Evolutionary conservation across 352 stramenopile species (phyloP).

Genomic region (Phytophthora sp.): DNA sequence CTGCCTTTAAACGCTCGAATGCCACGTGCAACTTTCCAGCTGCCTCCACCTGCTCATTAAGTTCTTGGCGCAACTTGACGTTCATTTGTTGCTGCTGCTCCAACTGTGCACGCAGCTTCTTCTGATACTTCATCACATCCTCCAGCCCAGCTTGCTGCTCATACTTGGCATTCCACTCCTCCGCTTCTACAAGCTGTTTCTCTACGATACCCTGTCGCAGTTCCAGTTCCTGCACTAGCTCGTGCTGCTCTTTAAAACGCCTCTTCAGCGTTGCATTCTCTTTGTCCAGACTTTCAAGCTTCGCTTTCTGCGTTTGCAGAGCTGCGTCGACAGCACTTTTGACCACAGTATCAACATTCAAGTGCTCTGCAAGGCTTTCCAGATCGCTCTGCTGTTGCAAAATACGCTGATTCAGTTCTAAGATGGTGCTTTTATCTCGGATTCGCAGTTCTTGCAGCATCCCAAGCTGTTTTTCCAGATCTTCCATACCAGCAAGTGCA

Average conservation of each 20-base stretch:
- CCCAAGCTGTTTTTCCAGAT: slow-evolving; percentile 65
- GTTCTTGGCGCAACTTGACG: slow-evolving; percentile 55
- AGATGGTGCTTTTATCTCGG: slow-evolving; percentile 62
- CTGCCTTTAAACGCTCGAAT: slow-evolving; percentile 67
- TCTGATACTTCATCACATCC: slow-evolving; percentile 78
- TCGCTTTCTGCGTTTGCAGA: slow-evolving; percentile 40
- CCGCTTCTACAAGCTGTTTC: slow-evolving; percentile 57
- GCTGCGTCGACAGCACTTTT: slow-evolving; percentile 45
- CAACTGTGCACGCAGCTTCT: slow-evolving; percentile 71
- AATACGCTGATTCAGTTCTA: slow-evolving; percentile 62
- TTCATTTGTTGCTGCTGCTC: slow-evolving; percentile 67
- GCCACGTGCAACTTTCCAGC: slow-evolving; percentile 56
- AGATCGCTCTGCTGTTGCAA: slow-evolving; percentile 66
- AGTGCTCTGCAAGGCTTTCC: slow-evolving; percentile 59
- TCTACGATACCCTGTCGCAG: slow-evolving; percentile 61
- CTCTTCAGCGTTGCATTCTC: slow-evolving; percentile 52
- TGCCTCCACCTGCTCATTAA: slow-evolving; percentile 71
- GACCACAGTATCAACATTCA: slow-evolving; percentile 46
- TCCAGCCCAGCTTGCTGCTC: slow-evolving; percentile 68
- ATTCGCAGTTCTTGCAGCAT: slow-evolving; percentile 74
- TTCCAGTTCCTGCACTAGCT: slow-evolving; percentile 62
- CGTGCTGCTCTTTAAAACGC: slow-evolving; percentile 56
- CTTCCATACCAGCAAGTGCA: slow-evolving; percentile 29
- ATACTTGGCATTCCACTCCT: slow-evolving; percentile 75
- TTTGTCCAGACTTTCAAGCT: slow-evolving; percentile 32